These are phyloP conservation scores for Endogone sp. DNA, from an alignment of 192 early-diverging fungal genomes.

Conservation along the genomic window DNA sequence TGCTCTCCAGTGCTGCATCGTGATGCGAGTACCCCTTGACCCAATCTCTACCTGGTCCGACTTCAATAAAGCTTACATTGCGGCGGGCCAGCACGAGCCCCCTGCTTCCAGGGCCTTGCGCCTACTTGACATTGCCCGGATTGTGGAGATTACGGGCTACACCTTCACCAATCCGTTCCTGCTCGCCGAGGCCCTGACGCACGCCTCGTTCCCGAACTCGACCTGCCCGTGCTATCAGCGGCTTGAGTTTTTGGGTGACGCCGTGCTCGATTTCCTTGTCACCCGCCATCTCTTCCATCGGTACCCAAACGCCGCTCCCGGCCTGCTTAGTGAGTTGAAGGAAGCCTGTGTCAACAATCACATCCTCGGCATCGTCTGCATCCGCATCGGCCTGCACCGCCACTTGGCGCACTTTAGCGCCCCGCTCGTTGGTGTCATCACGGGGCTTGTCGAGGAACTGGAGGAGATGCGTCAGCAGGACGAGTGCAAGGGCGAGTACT, in stretches of 20 bases:
- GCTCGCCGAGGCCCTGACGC: conserved; percentile 80
- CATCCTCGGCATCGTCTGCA: conserved; percentile 69
- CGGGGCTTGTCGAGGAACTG: conserved; percentile 49
- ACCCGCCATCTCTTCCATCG: conserved; percentile 69
- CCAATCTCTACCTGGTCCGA: conserved; percentile 47
- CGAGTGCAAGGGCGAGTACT: conserved; percentile 58
- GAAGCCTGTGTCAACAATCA: conserved; percentile 87
- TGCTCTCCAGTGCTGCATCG: conserved; percentile 50
- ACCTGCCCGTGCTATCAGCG: conserved; percentile 77
- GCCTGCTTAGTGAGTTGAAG: conserved; percentile 76
- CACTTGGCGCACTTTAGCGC: conserved; percentile 63
- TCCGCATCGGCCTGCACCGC: conserved; percentile 58
- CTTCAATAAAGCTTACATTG: conserved; percentile 27
- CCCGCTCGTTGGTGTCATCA: conserved; percentile 51
- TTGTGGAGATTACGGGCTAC: conserved; percentile 52
- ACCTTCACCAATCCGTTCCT: conserved; percentile 64
- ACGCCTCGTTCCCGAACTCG: conserved; percentile 62
- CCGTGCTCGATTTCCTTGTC: conserved; percentile 78
- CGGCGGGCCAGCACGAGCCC: conserved; percentile 11
- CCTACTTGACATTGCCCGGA: conserved; percentile 16
- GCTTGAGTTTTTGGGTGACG: conserved; percentile 86
- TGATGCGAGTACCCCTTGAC: conserved; percentile 52
- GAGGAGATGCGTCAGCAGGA: conserved; percentile 25
- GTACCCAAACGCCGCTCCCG: conserved; percentile 63
- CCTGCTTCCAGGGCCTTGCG: conserved; percentile 9